Conservation (phyloP, 164 flowering plant species). For the Warburgia ugandensis region DNA sequence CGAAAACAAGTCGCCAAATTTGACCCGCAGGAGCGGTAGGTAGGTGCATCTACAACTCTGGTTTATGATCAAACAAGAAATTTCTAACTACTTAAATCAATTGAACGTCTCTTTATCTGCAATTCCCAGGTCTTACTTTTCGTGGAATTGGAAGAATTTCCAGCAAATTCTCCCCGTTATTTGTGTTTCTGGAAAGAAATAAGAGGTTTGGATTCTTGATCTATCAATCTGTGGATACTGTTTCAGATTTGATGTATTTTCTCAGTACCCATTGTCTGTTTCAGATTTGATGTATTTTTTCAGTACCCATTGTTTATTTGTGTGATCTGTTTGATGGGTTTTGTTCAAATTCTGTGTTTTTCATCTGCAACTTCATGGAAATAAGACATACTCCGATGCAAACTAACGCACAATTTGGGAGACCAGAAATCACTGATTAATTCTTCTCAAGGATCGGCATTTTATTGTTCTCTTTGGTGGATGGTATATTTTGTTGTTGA, state of each 20-base stretch:
- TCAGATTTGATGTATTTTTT: too few relatives aligned
- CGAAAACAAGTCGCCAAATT: too few relatives aligned
- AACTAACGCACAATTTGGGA: too few relatives aligned
- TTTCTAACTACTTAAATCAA: neutral
- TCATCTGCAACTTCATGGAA: neutral
- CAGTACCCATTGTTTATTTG: neutral
- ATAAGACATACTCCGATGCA: neutral
- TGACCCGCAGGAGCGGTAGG: too few relatives aligned
- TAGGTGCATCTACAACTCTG: too few relatives aligned
- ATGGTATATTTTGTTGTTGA: too few relatives aligned
- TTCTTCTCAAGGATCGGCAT: too few relatives aligned
- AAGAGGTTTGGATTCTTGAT: neutral
- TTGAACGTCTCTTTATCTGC: neutral
- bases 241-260: too few relatives aligned
- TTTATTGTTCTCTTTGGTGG: too few relatives aligned
- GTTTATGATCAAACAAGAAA: too few relatives aligned
- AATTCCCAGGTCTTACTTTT: slow-evolving; percentile 2
- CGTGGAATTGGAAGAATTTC: neutral
- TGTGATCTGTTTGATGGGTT: neutral
- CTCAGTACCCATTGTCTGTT: too few relatives aligned
- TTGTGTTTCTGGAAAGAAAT: neutral
- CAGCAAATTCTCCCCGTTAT: neutral
- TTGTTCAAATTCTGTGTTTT: neutral
- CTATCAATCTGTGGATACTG: neutral
- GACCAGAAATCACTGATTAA: too few relatives aligned